A percentile compares a stretch with the other conserved stretches of the same genome.
Evolutionary conservation across 306 rosid genomes (phyloP).

Genomic region (Geum urbanum): DNA sequence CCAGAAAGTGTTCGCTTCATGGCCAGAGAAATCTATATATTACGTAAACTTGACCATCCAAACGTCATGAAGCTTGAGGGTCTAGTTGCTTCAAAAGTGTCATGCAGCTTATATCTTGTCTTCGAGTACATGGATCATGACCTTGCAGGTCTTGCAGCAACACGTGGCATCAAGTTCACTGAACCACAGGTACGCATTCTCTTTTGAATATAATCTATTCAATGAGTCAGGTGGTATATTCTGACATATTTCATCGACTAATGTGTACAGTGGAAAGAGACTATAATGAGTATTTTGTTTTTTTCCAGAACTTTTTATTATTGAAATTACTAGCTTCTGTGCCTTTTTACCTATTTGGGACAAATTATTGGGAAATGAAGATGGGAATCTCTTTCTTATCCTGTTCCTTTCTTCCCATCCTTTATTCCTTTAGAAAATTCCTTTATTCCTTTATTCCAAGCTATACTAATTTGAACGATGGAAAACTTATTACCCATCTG

Average conservation of each 20-base stretch:
- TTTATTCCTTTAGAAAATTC: neutral
- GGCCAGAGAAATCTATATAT: conserved; percentile 90
- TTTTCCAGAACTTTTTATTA: too few relatives aligned
- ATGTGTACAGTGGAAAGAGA: neutral
- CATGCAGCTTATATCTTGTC: conserved; percentile 81
- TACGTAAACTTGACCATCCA: conserved; percentile 91
- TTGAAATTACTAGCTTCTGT: neutral
- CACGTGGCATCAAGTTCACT: conserved; percentile 57
- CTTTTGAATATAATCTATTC: neutral
- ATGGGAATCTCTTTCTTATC: neutral
- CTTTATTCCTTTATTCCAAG: too few relatives aligned
- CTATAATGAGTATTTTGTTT: neutral
- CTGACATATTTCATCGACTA: neutral
- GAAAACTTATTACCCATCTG: neutral
- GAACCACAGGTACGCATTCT: conserved; percentile 62
- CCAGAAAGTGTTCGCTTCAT: conserved; percentile 88
- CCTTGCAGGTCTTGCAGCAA: conserved; percentile 67
- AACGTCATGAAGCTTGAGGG: conserved; percentile 90
- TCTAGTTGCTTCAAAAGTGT: conserved; percentile 70
- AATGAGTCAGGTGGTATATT: neutral
- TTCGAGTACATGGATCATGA: conserved; percentile 98
- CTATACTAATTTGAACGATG: neutral
- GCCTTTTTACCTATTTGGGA: too few relatives aligned
- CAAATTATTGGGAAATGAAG: neutral
- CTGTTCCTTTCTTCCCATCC: neutral